Conservation (phyloP, 768 basidiomycete species). For the Collybia mongolica region DNA sequence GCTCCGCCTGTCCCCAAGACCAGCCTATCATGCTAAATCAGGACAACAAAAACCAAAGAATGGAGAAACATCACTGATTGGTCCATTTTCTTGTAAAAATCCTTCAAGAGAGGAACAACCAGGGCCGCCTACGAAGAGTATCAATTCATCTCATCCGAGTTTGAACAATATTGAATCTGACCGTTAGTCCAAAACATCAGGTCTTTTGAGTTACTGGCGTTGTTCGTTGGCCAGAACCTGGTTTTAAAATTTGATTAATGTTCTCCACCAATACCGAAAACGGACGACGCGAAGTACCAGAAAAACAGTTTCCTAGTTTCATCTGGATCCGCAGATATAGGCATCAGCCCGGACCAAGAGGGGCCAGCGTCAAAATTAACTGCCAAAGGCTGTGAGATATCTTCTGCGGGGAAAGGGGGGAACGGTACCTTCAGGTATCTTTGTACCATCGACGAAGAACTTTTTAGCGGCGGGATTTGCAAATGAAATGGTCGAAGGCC, state of each 20-base stretch:
- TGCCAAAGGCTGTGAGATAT: constrained; percentile 8
- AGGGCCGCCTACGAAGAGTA: constrained; percentile 56
- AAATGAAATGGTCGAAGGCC: constrained; percentile 51
- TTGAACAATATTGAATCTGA: constrained; percentile 6
- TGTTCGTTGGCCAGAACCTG: constrained; percentile 74
- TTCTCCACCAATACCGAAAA: neutral
- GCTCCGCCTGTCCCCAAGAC: constrained; percentile 48
- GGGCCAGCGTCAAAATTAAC: constrained; percentile 70
- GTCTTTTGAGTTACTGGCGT: constrained; percentile 56
- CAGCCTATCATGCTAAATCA: constrained; percentile 25
- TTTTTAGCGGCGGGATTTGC: constrained; percentile 55
- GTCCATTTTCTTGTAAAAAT: constrained; percentile 65
- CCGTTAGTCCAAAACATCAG: constrained; percentile 63
- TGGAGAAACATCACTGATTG: constrained; percentile 37
- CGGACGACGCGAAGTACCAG: constrained; percentile 23
- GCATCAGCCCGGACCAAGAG: constrained; percentile 67
- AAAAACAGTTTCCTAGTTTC: constrained; percentile 63
- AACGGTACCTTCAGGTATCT: constrained; percentile 39
- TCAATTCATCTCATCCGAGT: neutral
- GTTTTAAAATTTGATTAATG: constrained; percentile 18
- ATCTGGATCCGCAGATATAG: constrained; percentile 53
- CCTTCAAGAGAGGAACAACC: constrained; percentile 72
- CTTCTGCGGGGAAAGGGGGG: constrained; percentile 11
- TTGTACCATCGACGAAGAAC: constrained; percentile 47
- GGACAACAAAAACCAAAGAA: constrained; percentile 6